Percentiles rank a stretch among this genome's conserved stretches.
phyloP scores from a whole-genome alignment of 805 yeast genomes.

The Suhomyces pyralidae region DNA sequence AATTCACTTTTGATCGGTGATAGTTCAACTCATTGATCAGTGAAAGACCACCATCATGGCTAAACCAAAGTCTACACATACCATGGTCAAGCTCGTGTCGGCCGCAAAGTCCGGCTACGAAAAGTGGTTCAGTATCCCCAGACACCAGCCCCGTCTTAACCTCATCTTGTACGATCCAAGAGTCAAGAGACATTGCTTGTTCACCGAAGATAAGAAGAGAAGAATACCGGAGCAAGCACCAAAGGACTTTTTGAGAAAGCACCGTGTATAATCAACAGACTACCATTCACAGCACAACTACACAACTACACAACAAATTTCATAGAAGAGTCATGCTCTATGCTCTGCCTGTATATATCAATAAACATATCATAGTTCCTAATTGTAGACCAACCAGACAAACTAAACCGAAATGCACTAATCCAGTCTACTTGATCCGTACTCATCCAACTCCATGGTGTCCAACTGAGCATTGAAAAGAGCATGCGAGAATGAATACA shows the following conservation, averaged over 20 bases:
- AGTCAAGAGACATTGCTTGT: slow-evolving; percentile 87
- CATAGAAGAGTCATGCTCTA: background rate
- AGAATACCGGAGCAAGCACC: slow-evolving; percentile 54
- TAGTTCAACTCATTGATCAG: background rate
- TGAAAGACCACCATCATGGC: slow-evolving; percentile 6
- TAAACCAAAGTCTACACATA: slow-evolving; percentile 69
- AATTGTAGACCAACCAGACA: too few relatives aligned
- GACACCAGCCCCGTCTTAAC: slow-evolving; percentile 74
- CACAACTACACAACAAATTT: background rate
- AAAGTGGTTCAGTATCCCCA: slow-evolving; percentile 75
- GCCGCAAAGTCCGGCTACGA: slow-evolving; percentile 88
- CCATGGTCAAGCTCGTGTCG: slow-evolving; percentile 82
- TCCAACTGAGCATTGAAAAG: too few relatives aligned
- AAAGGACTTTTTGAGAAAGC: slow-evolving; percentile 31
- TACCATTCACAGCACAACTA: background rate
- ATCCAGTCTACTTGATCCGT: too few relatives aligned
- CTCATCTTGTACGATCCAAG: slow-evolving; percentile 50
- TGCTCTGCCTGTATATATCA: background rate
- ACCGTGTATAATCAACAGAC: slow-evolving; percentile 7
- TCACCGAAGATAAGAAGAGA: slow-evolving; percentile 85
- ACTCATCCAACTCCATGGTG: too few relatives aligned
- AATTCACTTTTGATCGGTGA: background rate
- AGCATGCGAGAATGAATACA: too few relatives aligned
- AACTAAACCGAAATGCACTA: too few relatives aligned
- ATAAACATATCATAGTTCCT: background rate